Base-by-base conservation (phyloP, 2,329 filamentous ascomycete species). In the Scopulariopsis brevicaulis region DNA sequence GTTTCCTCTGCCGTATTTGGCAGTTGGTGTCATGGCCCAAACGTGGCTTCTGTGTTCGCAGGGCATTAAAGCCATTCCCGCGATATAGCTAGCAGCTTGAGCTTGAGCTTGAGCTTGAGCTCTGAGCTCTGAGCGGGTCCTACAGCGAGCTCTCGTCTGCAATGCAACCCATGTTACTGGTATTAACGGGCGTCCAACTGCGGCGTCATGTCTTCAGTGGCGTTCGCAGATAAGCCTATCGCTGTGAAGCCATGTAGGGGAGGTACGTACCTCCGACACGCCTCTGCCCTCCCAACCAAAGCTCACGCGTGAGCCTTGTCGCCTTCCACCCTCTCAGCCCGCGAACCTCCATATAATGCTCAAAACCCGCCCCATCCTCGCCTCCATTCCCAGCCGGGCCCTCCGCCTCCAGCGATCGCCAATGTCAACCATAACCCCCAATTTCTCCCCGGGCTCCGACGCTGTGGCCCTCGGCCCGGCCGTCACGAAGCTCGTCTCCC, bases 361-460 rank as follows among this genome's bases (percentile, higher is more conserved):
- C 34, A 40, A 37, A 37, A 12, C 55, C n/a, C 55, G 55, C 28
- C 48, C 55, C 7, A 7, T 57, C 55, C 25, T 57, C 43, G 11
- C 32, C 14, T 22, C 55, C 6, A 10, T 53, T n/a, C 28, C 46
- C 14, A n/a, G 20, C 10, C 35, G 32, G 24, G 8, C 24, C 34
- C 15, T 22, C 14, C 50, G 12, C 25, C 35, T 10, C 48, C 24
- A 28, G 25, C 22, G 43, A 52, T 37, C 34, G 32, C 48, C 50
- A 57, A 57, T 57, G 55, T 57, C 55, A 8, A 53, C 63, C 65
- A 52, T 63, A 57, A 53, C 50, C 15, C 59, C 56, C 48, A 57
- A 46, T 20, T 81, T 81, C 67, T 74, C 78, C 2, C 62, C 71
- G 32, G 77, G 75, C 59, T 74, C 74, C 5, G 74, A 82, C 53